Percentiles rank a stretch among this genome's conserved stretches.
phyloP scores from a whole-genome alignment of 148 eudicot species.

The Euryodendron excelsum region DNA sequence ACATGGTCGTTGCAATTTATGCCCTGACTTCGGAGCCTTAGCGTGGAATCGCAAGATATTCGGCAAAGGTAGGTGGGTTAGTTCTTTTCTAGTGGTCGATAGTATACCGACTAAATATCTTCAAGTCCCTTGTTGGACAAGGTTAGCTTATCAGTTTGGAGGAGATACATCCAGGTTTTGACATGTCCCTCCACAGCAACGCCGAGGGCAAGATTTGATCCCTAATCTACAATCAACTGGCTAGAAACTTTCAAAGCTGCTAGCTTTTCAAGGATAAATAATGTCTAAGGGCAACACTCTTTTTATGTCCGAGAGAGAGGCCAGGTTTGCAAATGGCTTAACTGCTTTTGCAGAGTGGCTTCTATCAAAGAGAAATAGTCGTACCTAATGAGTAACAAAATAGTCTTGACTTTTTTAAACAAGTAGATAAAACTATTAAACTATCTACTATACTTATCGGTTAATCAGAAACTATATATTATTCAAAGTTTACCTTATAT shows the following conservation, averaged over 20 bases:
- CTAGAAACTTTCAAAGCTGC: no score
- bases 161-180: neutral
- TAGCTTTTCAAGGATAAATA: no score
- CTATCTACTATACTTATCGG: no score
- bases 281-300: neutral
- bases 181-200: no score
- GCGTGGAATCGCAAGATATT: neutral
- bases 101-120: slow-evolving; percentile 11
- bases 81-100: slow-evolving; percentile 13
- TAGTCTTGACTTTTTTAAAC: slow-evolving; percentile 11
- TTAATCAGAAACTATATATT: slow-evolving; percentile 17
- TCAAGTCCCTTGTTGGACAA: slow-evolving; percentile 5
- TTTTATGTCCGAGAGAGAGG: neutral
- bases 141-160: slow-evolving; percentile 3
- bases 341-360: neutral
- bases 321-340: no score
- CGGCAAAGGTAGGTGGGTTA: slow-evolving; percentile 16
- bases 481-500: neutral
- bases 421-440: slow-evolving; percentile 12
- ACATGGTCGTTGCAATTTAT: no score
- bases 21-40: neutral
- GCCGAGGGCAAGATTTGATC: neutral
- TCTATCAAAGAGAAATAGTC: slow-evolving; percentile 10
- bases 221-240: no score
- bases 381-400: slow-evolving; percentile 16